Evolutionary conservation across 2,329 filamentous ascomycete species (phyloP), one percentile per base, ranked within the genome.

Genomic region (Fusarium sp.): DNA sequence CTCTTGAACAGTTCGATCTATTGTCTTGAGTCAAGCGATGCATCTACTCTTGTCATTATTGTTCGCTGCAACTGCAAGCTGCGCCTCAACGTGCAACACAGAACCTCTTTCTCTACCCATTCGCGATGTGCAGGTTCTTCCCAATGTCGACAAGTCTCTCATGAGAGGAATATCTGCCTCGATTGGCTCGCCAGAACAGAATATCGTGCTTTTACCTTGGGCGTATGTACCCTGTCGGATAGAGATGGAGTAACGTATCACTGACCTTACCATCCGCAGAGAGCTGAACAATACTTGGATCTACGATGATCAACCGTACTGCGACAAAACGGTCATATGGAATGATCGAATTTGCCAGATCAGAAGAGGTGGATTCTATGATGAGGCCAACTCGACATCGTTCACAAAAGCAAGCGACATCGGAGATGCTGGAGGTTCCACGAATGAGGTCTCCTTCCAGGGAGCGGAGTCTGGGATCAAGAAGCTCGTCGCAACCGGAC

Each of bases 271-370:
- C 12, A 0, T 14, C 3, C 4, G 12, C 51, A 79, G 77, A 12
- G 77, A 80, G 29, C 66, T 80, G 18, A 80, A 79, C 43, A 79
- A 79, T 27, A 80, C 77, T 2, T 79, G 71, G 67, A 73, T 79
- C 22, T 79, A 79, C 66, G 76, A 78, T 61, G 51, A 75, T 8
- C 63, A 78, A 24, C 56, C 71, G 14, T 74, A 70, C 57, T 80
- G 77, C 59, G 74, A 79, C 60, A 51, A 72, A 5, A 70, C 66
- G 1, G 66, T 77, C 38, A 76, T 80, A 45, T 79, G 69, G 66
- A 78, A 77, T 59, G 72, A 78, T 29, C 29, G 63, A 24, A 79
- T 78, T 9, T 80, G 78, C 60, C 44, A 72, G 8, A 63, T 78
- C 8, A 75, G 75, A 10, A 59, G 74, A n/a, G 71, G 75, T 1